Base-by-base conservation (phyloP, 2,329 filamentous ascomycete species). In the Colletotrichum sp. region DNA sequence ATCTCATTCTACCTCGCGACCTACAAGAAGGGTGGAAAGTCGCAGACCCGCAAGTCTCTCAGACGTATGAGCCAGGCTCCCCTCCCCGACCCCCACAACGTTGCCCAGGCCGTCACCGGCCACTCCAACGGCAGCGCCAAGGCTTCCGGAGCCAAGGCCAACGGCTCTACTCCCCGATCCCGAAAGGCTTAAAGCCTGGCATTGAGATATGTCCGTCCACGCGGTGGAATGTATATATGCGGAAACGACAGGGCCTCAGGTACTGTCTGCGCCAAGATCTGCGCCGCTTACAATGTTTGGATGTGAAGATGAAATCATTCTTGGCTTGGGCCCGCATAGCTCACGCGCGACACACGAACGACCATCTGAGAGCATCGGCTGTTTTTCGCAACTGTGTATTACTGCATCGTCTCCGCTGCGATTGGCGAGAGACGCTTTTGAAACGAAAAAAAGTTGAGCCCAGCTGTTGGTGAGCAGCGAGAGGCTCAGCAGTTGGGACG, bases 1-100 rank as follows among this genome's bases (percentile, higher is more conserved):
- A 98, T 99, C 87, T 96, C 94, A 66, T 99, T 99, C 93, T 99
- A 98, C 90, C 90, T 98, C 79, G 95, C 95, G 78, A 99, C 96
- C 75, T 99, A 99, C 89, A 94, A 93, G 88, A 96, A 95, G 89
- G 92, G 93, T 76, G 91, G 92, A 84, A 96, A 95, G 89, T 91
- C 89, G 74, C 89, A 90, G 80, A 94, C 94, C 80, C 96, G 94
- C 85, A 97, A 96, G 89, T 89, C 90, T 51, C 88, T 93, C 76
- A 90, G 91, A 75, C 89, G 90, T 78, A 92, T 92, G 90, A 90
- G 88, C 78, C 89, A 91, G 83, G 90, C 90, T 66, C 89, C 90
- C 78, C 87, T 97, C 66, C 94, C 96, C 79, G 95, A 97, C 83
- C 95, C 96, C 87, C 94, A 94, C 83, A 90, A 93, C 81, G 90